These are phyloP conservation scores for Bauhinia variegata DNA, from an alignment of 306 rosid species.

Conservation along the genomic window DNA sequence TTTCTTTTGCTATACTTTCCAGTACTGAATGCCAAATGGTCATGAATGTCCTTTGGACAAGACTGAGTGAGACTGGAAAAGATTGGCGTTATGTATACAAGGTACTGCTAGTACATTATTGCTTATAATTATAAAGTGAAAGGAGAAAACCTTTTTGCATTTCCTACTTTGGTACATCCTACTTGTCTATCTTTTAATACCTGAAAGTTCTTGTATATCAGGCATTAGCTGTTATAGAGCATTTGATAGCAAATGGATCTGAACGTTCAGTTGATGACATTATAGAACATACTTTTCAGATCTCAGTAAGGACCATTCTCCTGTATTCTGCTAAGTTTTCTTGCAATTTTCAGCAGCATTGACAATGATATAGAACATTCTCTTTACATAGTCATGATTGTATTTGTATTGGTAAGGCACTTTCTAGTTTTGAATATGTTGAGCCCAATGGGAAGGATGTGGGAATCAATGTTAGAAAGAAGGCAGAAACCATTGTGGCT, in stretches of 20 bases:
- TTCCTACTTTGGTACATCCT: conserved; percentile 19
- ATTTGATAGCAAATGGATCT: conserved; percentile 89
- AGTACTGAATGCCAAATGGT: conserved; percentile 98
- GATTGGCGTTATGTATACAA: conserved; percentile 97
- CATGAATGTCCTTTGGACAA: conserved; percentile 97
- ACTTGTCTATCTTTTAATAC: conserved; percentile 30
- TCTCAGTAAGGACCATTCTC: conserved; percentile 64
- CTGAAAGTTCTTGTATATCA: conserved; percentile 48
- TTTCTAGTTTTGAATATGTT: conserved; percentile 92
- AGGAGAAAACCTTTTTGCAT: conserved; percentile 8
- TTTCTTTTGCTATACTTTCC: conserved; percentile 47
- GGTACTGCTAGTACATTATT: conserved; percentile 48
- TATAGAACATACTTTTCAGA: conserved; percentile 95
- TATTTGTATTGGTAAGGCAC: conserved; percentile 65
- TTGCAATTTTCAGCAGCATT: conserved; percentile 36
- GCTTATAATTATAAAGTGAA: conserved; percentile 5
- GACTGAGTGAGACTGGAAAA: conserved; percentile 90
- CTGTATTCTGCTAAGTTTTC: conserved; percentile 21
- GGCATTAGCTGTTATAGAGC: conserved; percentile 97
- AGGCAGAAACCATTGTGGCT: conserved; percentile 74
- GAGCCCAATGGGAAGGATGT: conserved; percentile 96
- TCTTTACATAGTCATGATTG: conserved; percentile 32
- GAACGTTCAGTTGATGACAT: conserved; percentile 99
- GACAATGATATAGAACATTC: conserved; percentile 12
- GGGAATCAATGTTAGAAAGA: conserved; percentile 97